Evolutionary conservation across 768 basidiomycete genomes (phyloP).

Genomic region (Terana coerulea): DNA sequence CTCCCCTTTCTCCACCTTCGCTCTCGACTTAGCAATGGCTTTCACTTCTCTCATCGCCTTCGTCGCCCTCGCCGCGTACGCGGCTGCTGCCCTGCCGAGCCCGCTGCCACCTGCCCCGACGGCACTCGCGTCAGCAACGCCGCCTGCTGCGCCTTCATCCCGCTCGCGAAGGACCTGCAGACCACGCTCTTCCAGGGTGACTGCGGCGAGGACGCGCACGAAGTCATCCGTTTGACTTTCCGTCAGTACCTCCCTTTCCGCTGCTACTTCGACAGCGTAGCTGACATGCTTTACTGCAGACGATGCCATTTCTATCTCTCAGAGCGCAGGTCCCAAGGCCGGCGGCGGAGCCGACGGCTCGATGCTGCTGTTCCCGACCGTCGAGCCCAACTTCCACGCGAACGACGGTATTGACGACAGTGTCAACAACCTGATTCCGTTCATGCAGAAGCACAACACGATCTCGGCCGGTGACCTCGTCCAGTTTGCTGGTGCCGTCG

Average conservation of each 20-base stretch:
- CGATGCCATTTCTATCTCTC: conserved; percentile 3
- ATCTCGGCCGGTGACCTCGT: conserved; percentile 42
- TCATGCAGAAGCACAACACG: conserved; percentile 31
- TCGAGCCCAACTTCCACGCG: conserved; percentile 39
- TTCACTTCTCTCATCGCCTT: conserved; percentile 7
- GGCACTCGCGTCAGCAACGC: conserved; percentile 25
- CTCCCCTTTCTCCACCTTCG: background rate
- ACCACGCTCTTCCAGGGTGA: background rate
- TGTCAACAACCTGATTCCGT: conserved; percentile 26
- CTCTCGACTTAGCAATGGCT: conserved; percentile 9
- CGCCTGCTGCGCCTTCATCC: conserved; percentile 21
- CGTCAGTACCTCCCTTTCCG: no score
- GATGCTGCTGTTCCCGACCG: conserved; percentile 40
- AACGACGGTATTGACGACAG: conserved; percentile 39
- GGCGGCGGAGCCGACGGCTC: conserved; percentile 44
- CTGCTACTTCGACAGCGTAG: background rate
- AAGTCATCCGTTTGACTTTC: conserved; percentile 4
- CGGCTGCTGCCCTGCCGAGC: no score
- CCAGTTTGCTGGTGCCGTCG: conserved; percentile 9
- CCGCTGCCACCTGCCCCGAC: conserved; percentile 21
- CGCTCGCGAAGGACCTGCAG: background rate
- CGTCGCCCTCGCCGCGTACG: background rate
- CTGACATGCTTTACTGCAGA: background rate
- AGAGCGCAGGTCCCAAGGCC: background rate
- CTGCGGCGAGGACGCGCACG: conserved; percentile 4